Evolutionary conservation across 495 filamentous ascomycete genomes (phyloP).

Genomic region (Aeminium ludgeri): DNA sequence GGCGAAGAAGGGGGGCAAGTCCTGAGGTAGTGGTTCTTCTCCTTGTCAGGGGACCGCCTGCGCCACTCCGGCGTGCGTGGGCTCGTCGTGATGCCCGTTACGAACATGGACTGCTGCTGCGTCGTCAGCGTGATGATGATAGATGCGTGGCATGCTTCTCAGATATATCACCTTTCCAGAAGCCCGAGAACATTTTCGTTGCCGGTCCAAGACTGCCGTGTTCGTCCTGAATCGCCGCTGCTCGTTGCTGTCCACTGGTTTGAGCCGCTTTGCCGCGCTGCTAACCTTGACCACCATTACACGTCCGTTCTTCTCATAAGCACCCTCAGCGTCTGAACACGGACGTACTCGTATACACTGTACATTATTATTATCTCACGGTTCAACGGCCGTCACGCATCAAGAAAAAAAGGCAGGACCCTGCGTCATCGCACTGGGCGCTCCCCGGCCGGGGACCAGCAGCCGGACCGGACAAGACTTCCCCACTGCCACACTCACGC

Average conservation of each 20-base stretch:
- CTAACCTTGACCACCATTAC: neutral
- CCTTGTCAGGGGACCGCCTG: neutral
- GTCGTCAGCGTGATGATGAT: neutral
- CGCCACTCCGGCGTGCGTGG: neutral
- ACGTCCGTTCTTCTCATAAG: neutral
- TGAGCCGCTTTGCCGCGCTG: neutral
- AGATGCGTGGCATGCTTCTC: slow-evolving; percentile 3
- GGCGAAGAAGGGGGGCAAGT: slow-evolving; percentile 20
- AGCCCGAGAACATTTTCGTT: too few relatives aligned
- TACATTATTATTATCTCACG: too few relatives aligned
- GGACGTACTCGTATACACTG: too few relatives aligned
- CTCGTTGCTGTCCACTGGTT: neutral
- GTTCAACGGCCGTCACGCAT: too few relatives aligned
- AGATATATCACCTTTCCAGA: neutral
- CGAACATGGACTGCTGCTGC: neutral
- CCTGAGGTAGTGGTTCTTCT: slow-evolving; percentile 3
- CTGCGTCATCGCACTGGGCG: too few relatives aligned
- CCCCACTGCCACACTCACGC: too few relatives aligned
- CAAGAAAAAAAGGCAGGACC: too few relatives aligned
- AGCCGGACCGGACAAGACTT: too few relatives aligned
- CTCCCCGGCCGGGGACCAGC: too few relatives aligned
- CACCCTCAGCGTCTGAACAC: too few relatives aligned
- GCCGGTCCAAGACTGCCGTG: too few relatives aligned
- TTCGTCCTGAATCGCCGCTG: neutral
- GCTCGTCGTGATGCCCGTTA: neutral